These are phyloP conservation scores for Cyclospora cayetanensis DNA, from an alignment of 169 alveolate species.

Conservation along the genomic window DNA sequence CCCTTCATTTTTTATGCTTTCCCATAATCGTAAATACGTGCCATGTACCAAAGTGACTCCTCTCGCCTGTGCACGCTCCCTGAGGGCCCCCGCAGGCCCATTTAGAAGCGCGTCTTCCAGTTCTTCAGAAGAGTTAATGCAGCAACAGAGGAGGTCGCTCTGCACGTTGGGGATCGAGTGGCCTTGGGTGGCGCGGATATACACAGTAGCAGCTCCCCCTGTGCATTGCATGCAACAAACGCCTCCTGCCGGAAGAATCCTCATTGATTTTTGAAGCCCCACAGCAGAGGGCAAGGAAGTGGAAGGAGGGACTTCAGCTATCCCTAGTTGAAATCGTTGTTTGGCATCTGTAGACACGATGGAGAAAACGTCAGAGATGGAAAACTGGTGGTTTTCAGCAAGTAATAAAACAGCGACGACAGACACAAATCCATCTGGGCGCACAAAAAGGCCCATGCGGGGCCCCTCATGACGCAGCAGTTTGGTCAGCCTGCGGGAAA, in stretches of 20 bases:
- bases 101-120: neutral
- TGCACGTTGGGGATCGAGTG: neutral
- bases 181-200: neutral
- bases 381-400: neutral
- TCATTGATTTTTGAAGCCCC: neutral
- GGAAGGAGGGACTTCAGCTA: neutral
- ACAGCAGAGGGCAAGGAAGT: neutral
- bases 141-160: neutral
- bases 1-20: neutral
- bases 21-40: neutral
- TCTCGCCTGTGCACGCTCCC: neutral
- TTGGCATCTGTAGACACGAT: neutral
- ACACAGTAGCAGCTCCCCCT: neutral
- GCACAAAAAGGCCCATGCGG: neutral
- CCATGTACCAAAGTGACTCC: neutral
- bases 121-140: neutral
- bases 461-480: constrained; percentile 34
- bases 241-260: neutral
- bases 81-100: neutral
- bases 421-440: constrained; percentile 35
- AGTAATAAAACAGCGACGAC: neutral
- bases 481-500: constrained; percentile 31
- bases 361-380: neutral
- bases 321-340: neutral
- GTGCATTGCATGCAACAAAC: neutral